Base-by-base conservation (phyloP, 208 protist genomes). In the Leishmania braziliensis region DNA sequence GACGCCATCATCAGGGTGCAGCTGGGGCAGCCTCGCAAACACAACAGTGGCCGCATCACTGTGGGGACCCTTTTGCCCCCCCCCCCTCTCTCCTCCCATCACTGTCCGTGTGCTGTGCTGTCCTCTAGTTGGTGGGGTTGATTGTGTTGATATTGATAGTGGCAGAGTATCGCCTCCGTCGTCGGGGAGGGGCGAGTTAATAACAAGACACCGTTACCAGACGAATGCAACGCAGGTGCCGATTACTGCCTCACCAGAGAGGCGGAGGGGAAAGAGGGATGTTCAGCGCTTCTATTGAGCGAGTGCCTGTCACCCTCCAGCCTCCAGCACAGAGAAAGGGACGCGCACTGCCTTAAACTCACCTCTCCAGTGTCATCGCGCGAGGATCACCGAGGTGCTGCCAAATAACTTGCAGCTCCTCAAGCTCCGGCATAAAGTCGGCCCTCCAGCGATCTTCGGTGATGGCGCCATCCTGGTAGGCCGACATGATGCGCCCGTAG, bases 341-440 rank as follows among this genome's bases (percentile, higher is more conserved):
- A 60, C n/a, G n/a, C 70, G 16, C 70, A 75, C 10, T 6, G 70
- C n/a, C 56, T 58, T 20, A 5, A 54, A 48, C 29, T 51, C 2
- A 68, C 10, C 63, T 39, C 65, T 74, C 76, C 39, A 73, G 33
- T 0, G 73, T 63, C 54, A 90, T 78, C 26, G 80, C n/a, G 10
- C 86, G 78, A 23, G 74, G 69, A 43, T 90, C 86, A 20, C 87
- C 84, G 3, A 89, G 78, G 69, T 83, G 63, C 36, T 43, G n/a
- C 78, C 90, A 92, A 33, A 90, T 69, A 43, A 76, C 60, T n/a
- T 70, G 77, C 63, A 95, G 78, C 75, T 91, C 89, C 84, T 87
- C 78, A 70, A 95, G 77, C 77, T 91, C 89, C 43, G 68, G 36
- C 54, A 86, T 78, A 77, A 93, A 92, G 53, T 94, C 89, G 0